Conservation (phyloP, 1,284 basidiomycete species). For the Ceratobasidium sp. region DNA sequence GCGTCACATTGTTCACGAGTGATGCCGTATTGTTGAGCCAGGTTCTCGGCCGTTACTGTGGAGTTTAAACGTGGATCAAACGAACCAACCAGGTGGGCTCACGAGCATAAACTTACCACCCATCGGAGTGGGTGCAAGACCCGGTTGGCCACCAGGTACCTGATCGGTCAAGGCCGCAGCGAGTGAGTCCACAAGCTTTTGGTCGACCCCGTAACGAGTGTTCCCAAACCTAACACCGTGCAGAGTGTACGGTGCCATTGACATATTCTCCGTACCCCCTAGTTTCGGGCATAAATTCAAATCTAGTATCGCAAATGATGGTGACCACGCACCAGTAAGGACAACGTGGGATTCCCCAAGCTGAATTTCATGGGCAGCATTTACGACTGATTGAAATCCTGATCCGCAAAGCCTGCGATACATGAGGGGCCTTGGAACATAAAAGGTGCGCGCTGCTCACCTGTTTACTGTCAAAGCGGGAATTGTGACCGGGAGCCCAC, state of each 20-base stretch:
- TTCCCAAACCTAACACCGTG: slow-evolving; percentile 55
- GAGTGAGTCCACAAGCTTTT: slow-evolving; percentile 65
- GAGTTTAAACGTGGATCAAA: neutral
- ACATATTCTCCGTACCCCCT: slow-evolving; percentile 64
- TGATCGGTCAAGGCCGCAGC: slow-evolving; percentile 62
- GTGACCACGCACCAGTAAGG: slow-evolving; percentile 57
- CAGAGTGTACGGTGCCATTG: slow-evolving; percentile 60
- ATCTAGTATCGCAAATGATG: neutral
- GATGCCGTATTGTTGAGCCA: slow-evolving; percentile 63
- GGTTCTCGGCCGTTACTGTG: slow-evolving; percentile 64
- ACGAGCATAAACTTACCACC: slow-evolving; percentile 53
- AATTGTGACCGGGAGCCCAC: slow-evolving; percentile 60
- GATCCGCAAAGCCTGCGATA: slow-evolving; percentile 61
- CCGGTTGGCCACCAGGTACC: slow-evolving; percentile 56
- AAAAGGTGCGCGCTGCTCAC: slow-evolving; percentile 49
- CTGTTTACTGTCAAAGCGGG: slow-evolving; percentile 65
- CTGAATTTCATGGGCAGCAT: slow-evolving; percentile 62
- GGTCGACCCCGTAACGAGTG: slow-evolving; percentile 61
- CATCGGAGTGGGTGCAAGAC: slow-evolving; percentile 59
- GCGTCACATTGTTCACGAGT: slow-evolving; percentile 63
- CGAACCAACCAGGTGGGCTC: neutral
- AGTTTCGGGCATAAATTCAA: neutral
- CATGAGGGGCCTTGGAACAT: neutral
- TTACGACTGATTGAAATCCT: slow-evolving; percentile 64
- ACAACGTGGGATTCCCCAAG: slow-evolving; percentile 62